A percentile compares a stretch with the other conserved stretches of the same genome.
These are phyloP conservation scores for Saturnispora silvae DNA, from an alignment of 805 yeast species.

Conservation along the genomic window DNA sequence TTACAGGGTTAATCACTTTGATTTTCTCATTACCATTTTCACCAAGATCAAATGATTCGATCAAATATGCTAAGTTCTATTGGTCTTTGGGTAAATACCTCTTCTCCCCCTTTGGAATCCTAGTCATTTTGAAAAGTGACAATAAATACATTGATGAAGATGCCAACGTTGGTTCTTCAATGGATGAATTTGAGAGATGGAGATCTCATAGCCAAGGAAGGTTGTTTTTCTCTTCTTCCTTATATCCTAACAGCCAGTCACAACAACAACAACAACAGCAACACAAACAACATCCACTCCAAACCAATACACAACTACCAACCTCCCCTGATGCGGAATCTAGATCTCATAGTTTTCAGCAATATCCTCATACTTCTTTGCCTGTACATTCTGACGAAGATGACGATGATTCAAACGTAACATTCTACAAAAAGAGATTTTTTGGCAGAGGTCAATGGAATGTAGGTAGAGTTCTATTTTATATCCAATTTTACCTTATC, in stretches of 20 bases:
- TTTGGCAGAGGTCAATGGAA: constrained; percentile 95
- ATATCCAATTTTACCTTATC: constrained; percentile 53
- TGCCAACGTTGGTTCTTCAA: constrained; percentile 74
- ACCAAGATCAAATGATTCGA: constrained; percentile 35
- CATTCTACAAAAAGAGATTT: constrained; percentile 33
- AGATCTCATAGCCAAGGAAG: constrained; percentile 68
- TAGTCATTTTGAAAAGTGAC: constrained; percentile 68
- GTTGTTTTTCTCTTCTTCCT: constrained; percentile 67
- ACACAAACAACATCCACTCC: no score
- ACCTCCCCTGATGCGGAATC: constrained; percentile 3
- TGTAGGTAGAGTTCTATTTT: constrained; percentile 69
- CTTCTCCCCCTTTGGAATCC: constrained; percentile 81
- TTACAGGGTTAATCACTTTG: constrained; percentile 39
- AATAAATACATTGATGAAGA: constrained; percentile 79
- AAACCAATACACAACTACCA: no score
- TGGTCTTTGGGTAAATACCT: constrained; percentile 60
- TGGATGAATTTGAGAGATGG: constrained; percentile 84
- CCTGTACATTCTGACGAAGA: constrained; percentile 4
- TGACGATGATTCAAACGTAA: constrained; percentile 22
- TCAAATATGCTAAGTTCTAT: constrained; percentile 52
- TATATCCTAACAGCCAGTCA: constrained; percentile 10
- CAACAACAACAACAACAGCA: no score
- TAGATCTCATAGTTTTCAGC: constrained; percentile 1
- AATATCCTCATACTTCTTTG: background rate
- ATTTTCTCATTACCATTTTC: constrained; percentile 33